phyloP scores from a whole-genome alignment of 1,284 basidiomycete species.

The Trametes pubescens region DNA sequence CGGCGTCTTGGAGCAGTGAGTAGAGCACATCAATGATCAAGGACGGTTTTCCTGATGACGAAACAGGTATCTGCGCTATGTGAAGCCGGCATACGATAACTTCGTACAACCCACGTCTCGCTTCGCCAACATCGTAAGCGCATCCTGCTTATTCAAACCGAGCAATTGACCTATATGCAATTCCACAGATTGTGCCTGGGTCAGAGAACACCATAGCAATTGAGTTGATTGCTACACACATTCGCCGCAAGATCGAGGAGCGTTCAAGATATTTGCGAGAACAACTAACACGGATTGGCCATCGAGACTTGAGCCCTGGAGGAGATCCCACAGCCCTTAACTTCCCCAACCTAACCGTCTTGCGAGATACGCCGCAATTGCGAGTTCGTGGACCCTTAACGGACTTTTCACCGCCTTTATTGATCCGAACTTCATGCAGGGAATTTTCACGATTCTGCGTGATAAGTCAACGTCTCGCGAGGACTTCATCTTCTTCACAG shows the following conservation, averaged over 20 bases:
- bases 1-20: slow-evolving; percentile 90
- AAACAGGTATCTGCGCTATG: slow-evolving; percentile 85
- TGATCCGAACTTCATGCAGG: slow-evolving; percentile 53
- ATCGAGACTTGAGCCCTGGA: slow-evolving; percentile 30
- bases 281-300: slow-evolving; percentile 61
- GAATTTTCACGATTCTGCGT: slow-evolving; percentile 88
- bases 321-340: slow-evolving; percentile 45
- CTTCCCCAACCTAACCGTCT: slow-evolving; percentile 70
- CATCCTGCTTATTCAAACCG: background rate
- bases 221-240: slow-evolving; percentile 92
- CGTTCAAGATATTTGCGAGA: slow-evolving; percentile 80
- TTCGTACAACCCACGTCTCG: slow-evolving; percentile 92
- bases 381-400: slow-evolving; percentile 53
- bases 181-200: slow-evolving; percentile 88
- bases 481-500: slow-evolving; percentile 91
- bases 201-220: slow-evolving; percentile 90
- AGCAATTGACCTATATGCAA: slow-evolving; percentile 1
- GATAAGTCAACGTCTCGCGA: slow-evolving; percentile 74
- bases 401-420: background rate
- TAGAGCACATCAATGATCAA: slow-evolving; percentile 11
- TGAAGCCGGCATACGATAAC: slow-evolving; percentile 94
- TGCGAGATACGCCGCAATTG: slow-evolving; percentile 86
- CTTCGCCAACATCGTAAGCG: slow-evolving; percentile 86
- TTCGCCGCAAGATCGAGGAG: slow-evolving; percentile 84
- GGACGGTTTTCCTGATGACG: background rate